phyloP scores from a whole-genome alignment of 2,329 filamentous ascomycete genomes.

The Trichoderma atroviride region DNA sequence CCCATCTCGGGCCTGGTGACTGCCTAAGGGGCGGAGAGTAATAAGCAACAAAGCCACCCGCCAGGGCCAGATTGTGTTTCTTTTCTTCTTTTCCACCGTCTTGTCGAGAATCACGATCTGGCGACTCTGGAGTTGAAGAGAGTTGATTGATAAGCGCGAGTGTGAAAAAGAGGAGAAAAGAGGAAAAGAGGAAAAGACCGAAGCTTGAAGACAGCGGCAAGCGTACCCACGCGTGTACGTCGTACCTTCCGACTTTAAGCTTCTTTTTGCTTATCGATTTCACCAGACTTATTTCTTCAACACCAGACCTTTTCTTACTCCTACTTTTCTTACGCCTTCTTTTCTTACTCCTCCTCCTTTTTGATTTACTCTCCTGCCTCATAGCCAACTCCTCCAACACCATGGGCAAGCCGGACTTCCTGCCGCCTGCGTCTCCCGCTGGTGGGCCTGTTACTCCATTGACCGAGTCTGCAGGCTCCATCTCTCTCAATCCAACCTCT shows the following conservation, averaged over 20 bases:
- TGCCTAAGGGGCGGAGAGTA: background rate
- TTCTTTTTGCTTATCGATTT: slow-evolving; percentile 23
- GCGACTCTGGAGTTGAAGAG: background rate
- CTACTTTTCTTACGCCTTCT: background rate
- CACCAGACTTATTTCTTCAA: background rate
- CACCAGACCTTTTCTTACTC: background rate
- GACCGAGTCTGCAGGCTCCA: slow-evolving; percentile 36
- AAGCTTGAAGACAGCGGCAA: background rate
- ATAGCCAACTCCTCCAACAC: background rate
- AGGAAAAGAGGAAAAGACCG: background rate
- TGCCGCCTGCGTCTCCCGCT: slow-evolving; percentile 16
- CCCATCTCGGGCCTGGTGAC: slow-evolving; percentile 3
- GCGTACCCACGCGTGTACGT: background rate
- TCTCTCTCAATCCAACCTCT: slow-evolving; percentile 32
- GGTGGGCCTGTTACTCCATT: slow-evolving; percentile 29
- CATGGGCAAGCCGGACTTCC: slow-evolving; percentile 36
- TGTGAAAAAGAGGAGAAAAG: background rate
- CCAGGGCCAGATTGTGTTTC: background rate
- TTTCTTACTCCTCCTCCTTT: too few relatives aligned
- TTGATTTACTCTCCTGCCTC: background rate
- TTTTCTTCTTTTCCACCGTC: background rate
- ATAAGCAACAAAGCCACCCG: slow-evolving; percentile 12
- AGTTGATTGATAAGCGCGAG: background rate
- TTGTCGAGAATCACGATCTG: background rate
- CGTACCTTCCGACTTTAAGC: slow-evolving; percentile 5